phyloP scores from a whole-genome alignment of 1,139 yeast genomes.

The Lodderomyces metapsilosis region DNA sequence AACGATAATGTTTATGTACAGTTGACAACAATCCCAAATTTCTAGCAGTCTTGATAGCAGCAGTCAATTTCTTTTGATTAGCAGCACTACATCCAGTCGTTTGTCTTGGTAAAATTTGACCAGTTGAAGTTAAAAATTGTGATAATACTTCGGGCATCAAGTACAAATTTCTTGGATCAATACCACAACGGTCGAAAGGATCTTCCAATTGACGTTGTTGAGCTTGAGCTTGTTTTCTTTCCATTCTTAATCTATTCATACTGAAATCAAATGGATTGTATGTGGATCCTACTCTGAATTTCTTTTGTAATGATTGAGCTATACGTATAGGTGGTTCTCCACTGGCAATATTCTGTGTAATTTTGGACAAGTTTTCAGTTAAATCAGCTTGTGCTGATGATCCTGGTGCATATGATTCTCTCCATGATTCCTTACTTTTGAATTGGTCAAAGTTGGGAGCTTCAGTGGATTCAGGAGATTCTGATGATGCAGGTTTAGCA shows the following conservation, averaged over 20 bases:
- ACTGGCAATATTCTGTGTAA: conserved; percentile 23
- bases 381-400: conserved; percentile 13
- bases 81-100: conserved; percentile 62
- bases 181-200: conserved; percentile 53
- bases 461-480: background rate
- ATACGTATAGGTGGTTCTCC: conserved; percentile 26
- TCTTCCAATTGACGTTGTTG: conserved; percentile 20
- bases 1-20: conserved; percentile 54
- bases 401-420: conserved; percentile 29
- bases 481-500: background rate
- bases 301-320: conserved; percentile 30
- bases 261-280: conserved; percentile 80
- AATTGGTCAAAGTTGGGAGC: conserved; percentile 2
- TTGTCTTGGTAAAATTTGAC: conserved; percentile 64
- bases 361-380: conserved; percentile 7
- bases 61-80: conserved; percentile 64
- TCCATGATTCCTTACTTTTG: conserved; percentile 26
- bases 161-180: conserved; percentile 65
- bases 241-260: conserved; percentile 48
- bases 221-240: conserved; percentile 17
- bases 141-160: conserved; percentile 65
- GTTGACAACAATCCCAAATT: conserved; percentile 64
- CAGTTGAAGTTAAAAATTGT: conserved; percentile 57
- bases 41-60: conserved; percentile 69
- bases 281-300: conserved; percentile 42